A percentile compares a stretch with the other conserved stretches of the same genome.
Evolutionary conservation across 2,329 filamentous ascomycete species (phyloP).

Genomic region (Alternaria triticina): DNA sequence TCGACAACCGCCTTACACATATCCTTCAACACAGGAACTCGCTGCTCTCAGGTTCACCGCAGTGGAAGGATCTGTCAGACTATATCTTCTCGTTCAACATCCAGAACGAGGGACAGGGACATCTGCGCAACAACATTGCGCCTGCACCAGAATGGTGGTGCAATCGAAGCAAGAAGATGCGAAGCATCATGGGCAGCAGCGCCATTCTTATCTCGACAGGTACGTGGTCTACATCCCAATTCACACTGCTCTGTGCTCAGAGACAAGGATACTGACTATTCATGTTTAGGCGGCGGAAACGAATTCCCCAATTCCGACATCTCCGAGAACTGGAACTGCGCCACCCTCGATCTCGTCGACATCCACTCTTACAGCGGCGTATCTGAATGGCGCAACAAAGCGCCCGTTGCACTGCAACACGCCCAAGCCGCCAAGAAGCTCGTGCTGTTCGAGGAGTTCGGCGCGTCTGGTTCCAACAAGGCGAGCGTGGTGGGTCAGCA

Average conservation of each 20-base stretch:
- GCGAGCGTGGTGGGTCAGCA: slow-evolving; percentile 3
- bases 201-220: slow-evolving; percentile 10
- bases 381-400: slow-evolving; percentile 5
- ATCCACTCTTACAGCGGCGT: slow-evolving; percentile 13
- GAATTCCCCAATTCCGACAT: neutral
- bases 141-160: slow-evolving; percentile 11
- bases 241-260: too few species aligned
- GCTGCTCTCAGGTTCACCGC: neutral
- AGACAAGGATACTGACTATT: neutral
- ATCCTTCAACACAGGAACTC: neutral
- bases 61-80: slow-evolving; percentile 9
- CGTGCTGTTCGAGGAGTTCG: slow-evolving; percentile 11
- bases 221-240: neutral
- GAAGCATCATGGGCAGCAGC: slow-evolving; percentile 7
- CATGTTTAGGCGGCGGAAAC: neutral
- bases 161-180: slow-evolving; percentile 13
- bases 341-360: slow-evolving; percentile 4
- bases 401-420: slow-evolving; percentile 2
- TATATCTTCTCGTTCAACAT: slow-evolving; percentile 13
- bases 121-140: slow-evolving; percentile 6
- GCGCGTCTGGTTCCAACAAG: slow-evolving; percentile 4
- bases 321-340: neutral
- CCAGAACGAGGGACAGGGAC: slow-evolving; percentile 10
- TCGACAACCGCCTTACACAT: slow-evolving; percentile 9
- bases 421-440: slow-evolving; percentile 6